These are phyloP conservation scores for Phascolomyces articulosus DNA, from an alignment of 371 early-diverging fungal genomes.

Conservation along the genomic window DNA sequence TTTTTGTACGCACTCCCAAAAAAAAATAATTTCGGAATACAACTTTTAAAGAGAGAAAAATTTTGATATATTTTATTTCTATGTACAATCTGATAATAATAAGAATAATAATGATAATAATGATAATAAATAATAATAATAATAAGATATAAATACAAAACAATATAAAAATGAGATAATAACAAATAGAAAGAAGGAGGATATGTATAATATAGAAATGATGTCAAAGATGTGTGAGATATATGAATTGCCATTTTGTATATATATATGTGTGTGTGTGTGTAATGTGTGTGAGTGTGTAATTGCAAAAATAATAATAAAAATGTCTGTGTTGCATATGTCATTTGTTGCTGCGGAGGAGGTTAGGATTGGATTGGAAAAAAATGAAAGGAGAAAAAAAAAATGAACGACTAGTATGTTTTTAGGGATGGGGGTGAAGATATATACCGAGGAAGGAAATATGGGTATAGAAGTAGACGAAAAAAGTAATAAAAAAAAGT, in stretches of 20 bases:
- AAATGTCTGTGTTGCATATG: background rate
- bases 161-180: background rate
- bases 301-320: too few species aligned
- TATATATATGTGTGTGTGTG: background rate
- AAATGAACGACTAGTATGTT: background rate
- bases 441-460: background rate
- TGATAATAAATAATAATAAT: background rate
- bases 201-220: background rate
- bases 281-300: too few species aligned
- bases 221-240: background rate
- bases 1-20: background rate
- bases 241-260: background rate
- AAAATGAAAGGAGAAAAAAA: background rate
- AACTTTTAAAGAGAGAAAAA: background rate
- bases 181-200: background rate
- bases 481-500: background rate
- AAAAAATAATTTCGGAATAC: background rate
- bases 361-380: background rate
- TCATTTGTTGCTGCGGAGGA: background rate
- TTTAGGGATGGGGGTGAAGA: too few species aligned
- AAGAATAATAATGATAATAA: background rate
- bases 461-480: background rate
- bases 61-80: slow-evolving; percentile 4
- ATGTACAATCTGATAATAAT: slow-evolving; percentile 3
- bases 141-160: background rate